Conservation (phyloP, 805 yeast genomes). For the Lipomyces mesembrius region DNA sequence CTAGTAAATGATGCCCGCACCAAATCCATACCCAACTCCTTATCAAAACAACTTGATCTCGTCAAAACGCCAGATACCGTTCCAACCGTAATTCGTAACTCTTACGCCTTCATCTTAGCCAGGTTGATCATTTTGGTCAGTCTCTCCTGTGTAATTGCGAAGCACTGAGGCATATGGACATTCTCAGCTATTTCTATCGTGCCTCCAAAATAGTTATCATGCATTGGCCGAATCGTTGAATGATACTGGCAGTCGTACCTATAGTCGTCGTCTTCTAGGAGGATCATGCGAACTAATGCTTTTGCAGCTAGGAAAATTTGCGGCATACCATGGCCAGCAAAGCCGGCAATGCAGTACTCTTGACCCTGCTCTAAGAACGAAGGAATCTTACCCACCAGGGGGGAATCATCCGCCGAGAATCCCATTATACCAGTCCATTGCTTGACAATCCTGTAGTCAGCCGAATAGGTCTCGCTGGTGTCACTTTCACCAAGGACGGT, state of each 20-base stretch:
- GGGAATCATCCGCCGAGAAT: slow-evolving; percentile 50
- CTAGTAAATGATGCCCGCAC: not conserved
- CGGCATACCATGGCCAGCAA: slow-evolving; percentile 60
- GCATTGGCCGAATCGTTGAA: not conserved
- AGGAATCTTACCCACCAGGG: slow-evolving; percentile 52
- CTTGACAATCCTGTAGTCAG: slow-evolving; percentile 22
- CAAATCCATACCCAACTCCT: not conserved
- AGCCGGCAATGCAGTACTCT: slow-evolving; percentile 54
- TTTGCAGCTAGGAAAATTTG: slow-evolving; percentile 51
- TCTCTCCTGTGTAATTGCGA: slow-evolving; percentile 4
- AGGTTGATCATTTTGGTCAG: slow-evolving; percentile 2
- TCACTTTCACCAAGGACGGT: not conserved
- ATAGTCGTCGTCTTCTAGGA: slow-evolving; percentile 27
- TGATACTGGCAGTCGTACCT: slow-evolving; percentile 19
- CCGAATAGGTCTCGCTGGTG: not conserved
- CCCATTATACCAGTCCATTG: slow-evolving; percentile 58
- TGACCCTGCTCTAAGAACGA: slow-evolving; percentile 28
- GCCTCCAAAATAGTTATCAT: not conserved
- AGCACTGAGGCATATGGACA: not conserved
- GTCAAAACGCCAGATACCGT: not conserved
- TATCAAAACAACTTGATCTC: not conserved
- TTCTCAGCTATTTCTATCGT: not conserved
- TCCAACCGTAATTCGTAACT: too few species aligned
- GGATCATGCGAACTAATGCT: slow-evolving; percentile 44
- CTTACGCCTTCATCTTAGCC: not conserved